Evolutionary conservation across 2,329 filamentous ascomycete species (phyloP), one percentile per base, ranked within the genome.

Genomic region (Pleoardoris graminearum): DNA sequence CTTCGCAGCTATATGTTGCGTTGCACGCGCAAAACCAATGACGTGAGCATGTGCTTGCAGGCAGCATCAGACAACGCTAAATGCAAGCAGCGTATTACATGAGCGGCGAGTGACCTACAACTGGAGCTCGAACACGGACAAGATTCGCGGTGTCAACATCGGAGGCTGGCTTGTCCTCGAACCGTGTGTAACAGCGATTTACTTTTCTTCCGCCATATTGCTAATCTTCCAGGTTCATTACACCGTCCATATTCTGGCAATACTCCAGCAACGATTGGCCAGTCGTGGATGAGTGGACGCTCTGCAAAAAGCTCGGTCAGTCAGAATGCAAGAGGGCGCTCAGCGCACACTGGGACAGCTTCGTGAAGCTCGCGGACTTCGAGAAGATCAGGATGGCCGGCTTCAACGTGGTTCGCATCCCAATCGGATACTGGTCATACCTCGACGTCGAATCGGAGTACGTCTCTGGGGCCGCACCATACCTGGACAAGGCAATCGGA

Each of bases 381-480:
- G 67, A 80, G 63, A 81, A 79, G 60, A 85, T 85, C 59, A 77
- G 77, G 14, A 69, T 76, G 19, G 77, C 80, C 0, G 82, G 82
- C 7, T 81, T 85, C 69, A 85, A 85, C 66, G 68, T 80, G n/a
- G 79, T 85, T 3, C 75, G 82, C 11, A 81, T 85, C 30, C 82
- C 82, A 1, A 74, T 85, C 45, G 82, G 82, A 8, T 85, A 80
- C 65, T 85, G 83, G 83, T 80, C 81, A n/a, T 82, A 78, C 51
- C 70, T 79, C 36, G 60, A 67, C 12, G 48, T 60, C 3, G 73
- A 75, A 39, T 75, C 75, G 25, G 76, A 81, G 4, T 85, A 83
- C 60, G 75, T 77, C 0, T 70, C 73, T 59, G 81, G 81, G 5
- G 77, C 80, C 3, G 79, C 80, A 4, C 67, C 71, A 0, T 85